Percentiles rank a stretch among this genome's conserved stretches.
Evolutionary conservation across 306 rosid species (phyloP).

Genomic region (Pueraria montana): DNA sequence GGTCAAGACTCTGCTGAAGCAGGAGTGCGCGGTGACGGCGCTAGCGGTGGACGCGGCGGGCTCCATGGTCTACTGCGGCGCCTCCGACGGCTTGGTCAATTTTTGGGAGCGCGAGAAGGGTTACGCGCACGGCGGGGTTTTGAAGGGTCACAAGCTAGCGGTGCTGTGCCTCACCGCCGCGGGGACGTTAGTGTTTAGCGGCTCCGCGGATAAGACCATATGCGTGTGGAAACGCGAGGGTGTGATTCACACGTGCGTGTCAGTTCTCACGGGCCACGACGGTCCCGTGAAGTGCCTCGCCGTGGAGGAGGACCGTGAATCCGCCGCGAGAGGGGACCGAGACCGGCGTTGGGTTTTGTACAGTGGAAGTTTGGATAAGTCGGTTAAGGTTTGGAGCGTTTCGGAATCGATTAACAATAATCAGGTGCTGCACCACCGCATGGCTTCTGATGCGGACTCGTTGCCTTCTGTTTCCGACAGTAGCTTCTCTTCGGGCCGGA

Average conservation of each 20-base stretch:
- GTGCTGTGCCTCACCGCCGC: slow-evolving; percentile 78
- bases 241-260: slow-evolving; percentile 71
- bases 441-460: slow-evolving; percentile 54
- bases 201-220: slow-evolving; percentile 87
- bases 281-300: slow-evolving; percentile 95
- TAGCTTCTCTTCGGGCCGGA: slow-evolving; percentile 66
- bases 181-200: slow-evolving; percentile 74
- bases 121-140: slow-evolving; percentile 73
- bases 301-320: slow-evolving; percentile 63
- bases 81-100: slow-evolving; percentile 84
- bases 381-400: slow-evolving; percentile 93
- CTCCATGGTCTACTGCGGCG: slow-evolving; percentile 73
- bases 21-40: slow-evolving; percentile 90
- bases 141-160: slow-evolving; percentile 83
- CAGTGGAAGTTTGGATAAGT: slow-evolving; percentile 94
- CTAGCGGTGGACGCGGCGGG: slow-evolving; percentile 62
- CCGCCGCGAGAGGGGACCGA: slow-evolving; percentile 20
- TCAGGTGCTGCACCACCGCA: slow-evolving; percentile 40
- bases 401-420: slow-evolving; percentile 46
- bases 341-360: slow-evolving; percentile 74
- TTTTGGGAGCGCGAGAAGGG: slow-evolving; percentile 75
- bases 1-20: slow-evolving; percentile 69
- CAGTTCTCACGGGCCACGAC: slow-evolving; percentile 78
- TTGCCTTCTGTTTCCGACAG: slow-evolving; percentile 66
- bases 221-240: slow-evolving; percentile 88